These are phyloP conservation scores for Scheffersomyces titani DNA, from an alignment of 1,139 yeast genomes.

Conservation along the genomic window DNA sequence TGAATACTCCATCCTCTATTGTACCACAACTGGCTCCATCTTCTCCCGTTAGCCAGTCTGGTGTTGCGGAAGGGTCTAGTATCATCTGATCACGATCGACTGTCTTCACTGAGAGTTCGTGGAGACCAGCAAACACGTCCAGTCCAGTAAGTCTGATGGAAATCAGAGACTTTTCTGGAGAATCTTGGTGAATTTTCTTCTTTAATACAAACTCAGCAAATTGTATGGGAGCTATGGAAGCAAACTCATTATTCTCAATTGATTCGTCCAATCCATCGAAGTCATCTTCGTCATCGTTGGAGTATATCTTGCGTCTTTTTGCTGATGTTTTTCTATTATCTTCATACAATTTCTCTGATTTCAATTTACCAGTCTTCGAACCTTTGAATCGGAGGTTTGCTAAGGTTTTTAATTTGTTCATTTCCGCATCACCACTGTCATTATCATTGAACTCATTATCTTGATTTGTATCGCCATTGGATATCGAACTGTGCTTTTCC, in stretches of 20 bases:
- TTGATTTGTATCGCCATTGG: conserved; percentile 4
- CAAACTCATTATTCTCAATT: conserved; percentile 34
- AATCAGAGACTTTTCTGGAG: conserved; percentile 26
- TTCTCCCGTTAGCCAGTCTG: conserved; percentile 83
- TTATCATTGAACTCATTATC: conserved; percentile 11
- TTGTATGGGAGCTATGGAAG: conserved; percentile 59
- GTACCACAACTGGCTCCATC: conserved; percentile 55
- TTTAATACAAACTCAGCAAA: conserved; percentile 45
- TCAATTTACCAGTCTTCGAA: conserved; percentile 28
- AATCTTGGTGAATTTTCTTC: conserved; percentile 19
- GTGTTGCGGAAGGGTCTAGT: conserved; percentile 57
- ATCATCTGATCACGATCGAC: conserved; percentile 34
- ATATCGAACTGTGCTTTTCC: conserved; percentile 28
- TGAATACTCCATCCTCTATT: conserved; percentile 46
- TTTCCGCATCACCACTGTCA: conserved; percentile 6
- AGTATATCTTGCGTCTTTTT: conserved; percentile 10
- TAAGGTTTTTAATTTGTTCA: conserved; percentile 28
- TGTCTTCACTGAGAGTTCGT: conserved; percentile 57
- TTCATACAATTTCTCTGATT: conserved; percentile 38
- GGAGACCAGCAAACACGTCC: conserved; percentile 83
- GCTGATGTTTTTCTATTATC: conserved; percentile 17
- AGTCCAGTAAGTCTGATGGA: conserved; percentile 60
- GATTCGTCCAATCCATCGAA: conserved; percentile 18
- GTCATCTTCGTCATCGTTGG: conserved; percentile 8
- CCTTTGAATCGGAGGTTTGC: conserved; percentile 66